Conservation (phyloP, 805 yeast genomes). For the Pichia gijzeniarum region DNA sequence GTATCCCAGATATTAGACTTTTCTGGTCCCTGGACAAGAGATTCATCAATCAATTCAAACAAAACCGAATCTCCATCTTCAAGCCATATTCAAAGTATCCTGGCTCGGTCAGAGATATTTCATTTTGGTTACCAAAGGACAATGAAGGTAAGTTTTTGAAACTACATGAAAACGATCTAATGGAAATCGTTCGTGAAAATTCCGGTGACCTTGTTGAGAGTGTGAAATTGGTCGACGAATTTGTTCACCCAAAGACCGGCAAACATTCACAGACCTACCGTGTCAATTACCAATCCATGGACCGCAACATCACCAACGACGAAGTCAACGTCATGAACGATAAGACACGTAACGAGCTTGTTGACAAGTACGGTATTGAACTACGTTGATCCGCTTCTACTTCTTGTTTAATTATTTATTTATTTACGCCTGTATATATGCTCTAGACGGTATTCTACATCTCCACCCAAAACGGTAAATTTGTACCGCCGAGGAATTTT, state of each 20-base stretch:
- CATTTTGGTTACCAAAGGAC: conserved; percentile 74
- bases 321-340: conserved; percentile 76
- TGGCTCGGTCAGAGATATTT: conserved; percentile 76
- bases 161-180: conserved; percentile 82
- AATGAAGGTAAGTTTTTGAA: conserved; percentile 15
- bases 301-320: conserved; percentile 76
- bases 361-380: conserved; percentile 46
- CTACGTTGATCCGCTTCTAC: conserved; percentile 33
- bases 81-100: conserved; percentile 90
- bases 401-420: neutral
- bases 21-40: conserved; percentile 86
- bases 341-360: conserved; percentile 53
- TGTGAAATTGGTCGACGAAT: conserved; percentile 74
- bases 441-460: too few species aligned
- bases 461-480: too few species aligned
- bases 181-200: conserved; percentile 80
- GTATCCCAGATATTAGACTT: conserved; percentile 89
- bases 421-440: conserved; percentile 1
- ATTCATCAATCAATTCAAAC: conserved; percentile 64
- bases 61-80: conserved; percentile 63
- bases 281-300: conserved; percentile 92
- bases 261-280: conserved; percentile 80
- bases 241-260: conserved; percentile 76
- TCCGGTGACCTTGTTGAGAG: conserved; percentile 90
- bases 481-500: neutral